Evolutionary conservation across 139 green algal species (phyloP), one percentile per base, ranked within the genome.

Genomic region (Closterium sp.): DNA sequence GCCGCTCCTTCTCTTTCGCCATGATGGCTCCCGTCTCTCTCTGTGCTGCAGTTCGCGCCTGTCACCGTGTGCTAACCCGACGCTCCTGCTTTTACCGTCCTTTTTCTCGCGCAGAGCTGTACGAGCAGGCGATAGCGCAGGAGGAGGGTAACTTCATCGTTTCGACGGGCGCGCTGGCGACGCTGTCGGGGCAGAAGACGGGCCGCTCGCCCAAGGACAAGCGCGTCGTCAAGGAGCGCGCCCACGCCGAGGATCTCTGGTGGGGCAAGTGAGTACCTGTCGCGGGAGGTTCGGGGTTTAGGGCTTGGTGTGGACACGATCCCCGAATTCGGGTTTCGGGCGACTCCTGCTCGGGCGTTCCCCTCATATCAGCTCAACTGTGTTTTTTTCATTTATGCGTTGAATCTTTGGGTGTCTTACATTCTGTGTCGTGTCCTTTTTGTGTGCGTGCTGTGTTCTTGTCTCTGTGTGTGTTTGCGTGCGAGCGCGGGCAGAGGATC

Each of bases 171-270:
- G 97, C 97, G 0, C 90, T 99, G 34, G 95, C 96, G 7, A 97
- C 97, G 21, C 93, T 96, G 50, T 97, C 96, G 50, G 97, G 97
- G 29, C 96, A 95, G 45, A 98, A 98, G 95, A 98, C 97, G 86
- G 97, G 97, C 7, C 96, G 97, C 29, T 97, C 94, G 70, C 97
- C 97, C 87, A 97, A 96, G 62, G 97, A 99, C 96, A 99, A 99
- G 97, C 96, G 97, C 84, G 96, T 99, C 13, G 97, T 99, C 89
- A 95, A 96, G 10, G 97, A 99, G 84, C n/a, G n/a, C 7, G 62
- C 21, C 24, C 50, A 87, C 86, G 30, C 73, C 84, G 79, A 92
- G 22, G 90, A 94, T 31, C 38, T 94, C 2, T 94, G 92, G 92
- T 94, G 89, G 90, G 89, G 79, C 34, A 88, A 89, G 89, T 92